Conservation (phyloP, 2,329 filamentous ascomycete species). For the Claviceps fusiformis region DNA sequence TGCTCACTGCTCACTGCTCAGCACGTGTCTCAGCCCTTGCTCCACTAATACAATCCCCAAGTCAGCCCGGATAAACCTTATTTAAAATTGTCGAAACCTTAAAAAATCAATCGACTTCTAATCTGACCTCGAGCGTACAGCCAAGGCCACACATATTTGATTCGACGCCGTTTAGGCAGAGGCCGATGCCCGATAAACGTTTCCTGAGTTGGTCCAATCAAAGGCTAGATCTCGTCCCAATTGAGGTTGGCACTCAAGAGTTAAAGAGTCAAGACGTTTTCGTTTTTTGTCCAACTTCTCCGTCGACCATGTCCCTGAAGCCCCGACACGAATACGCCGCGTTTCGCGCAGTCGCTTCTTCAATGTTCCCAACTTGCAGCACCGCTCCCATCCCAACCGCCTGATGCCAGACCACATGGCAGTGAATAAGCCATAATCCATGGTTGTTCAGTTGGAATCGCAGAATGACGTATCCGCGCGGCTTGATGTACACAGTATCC, state of each 20-base stretch:
- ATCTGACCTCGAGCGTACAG: too few relatives aligned
- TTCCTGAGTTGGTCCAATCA: background rate
- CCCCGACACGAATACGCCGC: background rate
- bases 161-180: too few relatives aligned
- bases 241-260: background rate
- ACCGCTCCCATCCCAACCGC: slow-evolving; percentile 20
- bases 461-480: slow-evolving; percentile 21
- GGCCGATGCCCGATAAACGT: too few relatives aligned
- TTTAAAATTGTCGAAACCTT: too few relatives aligned
- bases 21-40: too few relatives aligned
- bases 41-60: too few relatives aligned
- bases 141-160: too few relatives aligned
- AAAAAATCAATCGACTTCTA: too few relatives aligned
- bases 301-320: background rate
- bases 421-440: slow-evolving; percentile 25
- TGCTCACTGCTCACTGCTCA: too few relatives aligned
- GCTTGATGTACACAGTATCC: slow-evolving; percentile 19
- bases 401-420: slow-evolving; percentile 23
- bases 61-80: too few relatives aligned
- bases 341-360: background rate
- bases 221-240: background rate
- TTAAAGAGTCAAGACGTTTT: background rate
- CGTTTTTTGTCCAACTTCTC: background rate
- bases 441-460: slow-evolving; percentile 21
- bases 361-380: slow-evolving; percentile 6